A percentile compares a stretch with the other conserved stretches of the same genome.
Conservation (phyloP, 495 filamentous ascomycete species). For the Hypoxylon perforatum region DNA sequence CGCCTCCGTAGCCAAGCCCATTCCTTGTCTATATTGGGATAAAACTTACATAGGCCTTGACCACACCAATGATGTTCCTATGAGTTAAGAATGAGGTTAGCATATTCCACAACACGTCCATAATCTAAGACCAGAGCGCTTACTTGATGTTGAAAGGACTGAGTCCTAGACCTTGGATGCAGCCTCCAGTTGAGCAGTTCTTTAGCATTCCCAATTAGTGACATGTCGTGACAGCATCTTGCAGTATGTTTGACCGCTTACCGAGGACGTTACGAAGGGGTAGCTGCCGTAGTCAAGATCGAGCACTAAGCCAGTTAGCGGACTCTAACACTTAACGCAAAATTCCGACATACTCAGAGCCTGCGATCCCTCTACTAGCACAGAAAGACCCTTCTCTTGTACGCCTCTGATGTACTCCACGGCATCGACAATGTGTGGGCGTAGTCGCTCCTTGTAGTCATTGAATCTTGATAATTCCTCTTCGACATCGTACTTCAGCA, state of each 20-base stretch:
- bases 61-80: conserved; percentile 77
- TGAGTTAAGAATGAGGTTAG: conserved; percentile 43
- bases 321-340: not conserved
- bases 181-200: conserved; percentile 79
- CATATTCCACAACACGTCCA: conserved; percentile 32
- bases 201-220: too few relatives aligned
- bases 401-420: conserved; percentile 66
- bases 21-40: too few relatives aligned
- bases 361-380: conserved; percentile 87
- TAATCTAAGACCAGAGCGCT: conserved; percentile 38
- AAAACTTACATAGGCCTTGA: conserved; percentile 71
- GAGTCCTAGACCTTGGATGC: conserved; percentile 76
- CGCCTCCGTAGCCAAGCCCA: conserved; percentile 22
- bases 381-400: conserved; percentile 67
- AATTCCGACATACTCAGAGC: conserved; percentile 66
- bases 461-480: conserved; percentile 74
- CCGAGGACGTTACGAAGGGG: conserved; percentile 83
- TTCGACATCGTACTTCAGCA: conserved; percentile 80
- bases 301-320: conserved; percentile 51
- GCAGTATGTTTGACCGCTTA: too few relatives aligned
- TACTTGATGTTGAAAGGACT: conserved; percentile 60
- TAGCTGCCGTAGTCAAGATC: conserved; percentile 70
- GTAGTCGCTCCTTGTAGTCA: conserved; percentile 72
- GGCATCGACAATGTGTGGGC: conserved; percentile 76
- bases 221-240: too few relatives aligned